A percentile compares a stretch with the other conserved stretches of the same genome.
These are phyloP conservation scores for Nakaseomyces bracarensis DNA, from an alignment of 1,139 yeast genomes.

Conservation along the genomic window DNA sequence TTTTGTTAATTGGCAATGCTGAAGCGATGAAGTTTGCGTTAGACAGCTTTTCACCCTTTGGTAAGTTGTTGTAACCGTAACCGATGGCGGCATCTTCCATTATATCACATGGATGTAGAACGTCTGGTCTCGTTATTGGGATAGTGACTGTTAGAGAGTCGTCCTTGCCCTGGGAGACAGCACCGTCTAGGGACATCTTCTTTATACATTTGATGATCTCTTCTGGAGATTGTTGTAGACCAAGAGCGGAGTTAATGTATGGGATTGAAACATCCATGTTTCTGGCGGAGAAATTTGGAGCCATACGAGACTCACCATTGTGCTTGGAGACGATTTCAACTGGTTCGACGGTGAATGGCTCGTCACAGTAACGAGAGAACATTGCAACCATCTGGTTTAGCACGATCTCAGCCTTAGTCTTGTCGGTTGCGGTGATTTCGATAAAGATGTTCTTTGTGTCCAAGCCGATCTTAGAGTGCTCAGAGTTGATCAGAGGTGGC, in stretches of 20 bases:
- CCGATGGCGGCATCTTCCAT: conserved; percentile 99
- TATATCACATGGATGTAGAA: conserved; percentile 94
- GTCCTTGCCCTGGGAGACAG: conserved; percentile 41
- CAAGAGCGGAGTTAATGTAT: conserved; percentile 89
- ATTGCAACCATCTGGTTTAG: conserved; percentile 88
- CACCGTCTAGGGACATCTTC: conserved; percentile 75
- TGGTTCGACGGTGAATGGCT: conserved; percentile 80
- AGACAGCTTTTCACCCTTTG: conserved; percentile 71
- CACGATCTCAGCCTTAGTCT: conserved; percentile 84
- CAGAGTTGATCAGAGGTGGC: conserved; percentile 96
- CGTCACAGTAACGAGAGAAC: conserved; percentile 81
- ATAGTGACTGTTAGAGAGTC: conserved; percentile 60
- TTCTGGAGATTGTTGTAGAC: conserved; percentile 59
- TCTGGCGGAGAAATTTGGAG: conserved; percentile 69
- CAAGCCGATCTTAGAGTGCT: conserved; percentile 78
- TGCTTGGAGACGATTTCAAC: conserved; percentile 77
- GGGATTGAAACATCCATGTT: conserved; percentile 64
- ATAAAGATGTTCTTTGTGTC: conserved; percentile 83
- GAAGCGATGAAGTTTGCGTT: conserved; percentile 71
- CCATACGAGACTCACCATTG: conserved; percentile 65
- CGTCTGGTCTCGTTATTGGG: conserved; percentile 93
- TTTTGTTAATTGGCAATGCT: conserved; percentile 84
- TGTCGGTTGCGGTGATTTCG: conserved; percentile 93
- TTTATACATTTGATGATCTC: conserved; percentile 61
- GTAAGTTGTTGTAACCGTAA: conserved; percentile 86